Percentiles rank a stretch among this genome's conserved stretches.
phyloP scores from a whole-genome alignment of 2,329 filamentous ascomycete species.

The Colletotrichum cordylinicola region DNA sequence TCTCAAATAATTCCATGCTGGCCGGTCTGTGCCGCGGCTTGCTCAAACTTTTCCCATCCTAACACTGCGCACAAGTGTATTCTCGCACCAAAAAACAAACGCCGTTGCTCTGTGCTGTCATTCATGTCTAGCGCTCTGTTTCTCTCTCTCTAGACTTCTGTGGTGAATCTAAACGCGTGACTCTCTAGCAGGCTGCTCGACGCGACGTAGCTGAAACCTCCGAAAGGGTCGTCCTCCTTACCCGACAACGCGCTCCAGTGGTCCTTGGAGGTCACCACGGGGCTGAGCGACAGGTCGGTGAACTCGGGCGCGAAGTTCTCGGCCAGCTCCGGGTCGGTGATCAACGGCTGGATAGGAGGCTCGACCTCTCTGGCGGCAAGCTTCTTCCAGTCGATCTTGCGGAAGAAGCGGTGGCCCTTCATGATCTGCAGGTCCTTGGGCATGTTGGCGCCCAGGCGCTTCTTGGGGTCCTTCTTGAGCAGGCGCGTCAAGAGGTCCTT shows the following conservation, averaged over 20 bases:
- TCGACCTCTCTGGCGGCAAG: conserved; percentile 82
- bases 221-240: conserved; percentile 57
- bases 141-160: conserved; percentile 6
- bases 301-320: conserved; percentile 98
- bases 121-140: neutral
- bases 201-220: conserved; percentile 69
- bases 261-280: conserved; percentile 58
- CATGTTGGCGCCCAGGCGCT: conserved; percentile 88
- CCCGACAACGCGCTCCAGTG: conserved; percentile 41
- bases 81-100: neutral
- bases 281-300: conserved; percentile 83
- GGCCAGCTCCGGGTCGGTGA: conserved; percentile 93
- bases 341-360: conserved; percentile 89
- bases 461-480: conserved; percentile 88
- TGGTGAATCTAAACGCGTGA: conserved; percentile 41
- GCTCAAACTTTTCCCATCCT: neutral
- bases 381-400: conserved; percentile 93
- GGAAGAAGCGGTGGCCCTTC: conserved; percentile 95
- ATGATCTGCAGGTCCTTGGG: conserved; percentile 85
- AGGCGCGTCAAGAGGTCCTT: conserved; percentile 93
- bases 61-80: neutral
- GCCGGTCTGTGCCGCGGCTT: neutral
- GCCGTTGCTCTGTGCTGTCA: neutral
- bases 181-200: conserved; percentile 62
- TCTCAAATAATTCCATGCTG: neutral